phyloP scores from a whole-genome alignment of 257 asterid species.

The Capsicum rhomboideum region DNA sequence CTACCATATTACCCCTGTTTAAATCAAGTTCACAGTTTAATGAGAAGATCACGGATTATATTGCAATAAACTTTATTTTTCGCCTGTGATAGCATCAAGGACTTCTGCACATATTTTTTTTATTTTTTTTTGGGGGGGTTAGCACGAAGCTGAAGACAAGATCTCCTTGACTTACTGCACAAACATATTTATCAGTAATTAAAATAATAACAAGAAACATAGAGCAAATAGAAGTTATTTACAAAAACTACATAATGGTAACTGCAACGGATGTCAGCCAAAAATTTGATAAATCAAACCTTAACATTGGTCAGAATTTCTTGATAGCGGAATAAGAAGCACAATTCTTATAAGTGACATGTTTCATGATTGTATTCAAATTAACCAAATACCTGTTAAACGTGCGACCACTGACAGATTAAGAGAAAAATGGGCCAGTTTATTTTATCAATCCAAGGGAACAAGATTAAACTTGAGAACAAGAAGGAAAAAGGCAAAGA shows the following conservation, averaged over 20 bases:
- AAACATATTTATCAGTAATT: not conserved
- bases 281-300: not conserved
- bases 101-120: not conserved
- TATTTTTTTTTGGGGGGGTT: no score
- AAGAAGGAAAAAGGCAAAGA: not conserved
- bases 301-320: not conserved
- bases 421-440: not conserved
- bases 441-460: not conserved
- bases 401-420: not conserved
- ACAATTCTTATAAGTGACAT: not conserved
- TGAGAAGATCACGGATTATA: not conserved
- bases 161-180: not conserved
- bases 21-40: not conserved
- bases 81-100: not conserved
- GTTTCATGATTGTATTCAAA: not conserved
- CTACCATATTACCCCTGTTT: conserved; percentile 96
- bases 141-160: not conserved
- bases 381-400: not conserved
- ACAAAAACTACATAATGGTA: not conserved
- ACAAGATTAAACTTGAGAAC: not conserved
- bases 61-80: not conserved
- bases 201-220: not conserved
- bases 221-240: not conserved
- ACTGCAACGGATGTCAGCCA: not conserved
- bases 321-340: not conserved